Conservation (phyloP, 192 early-diverging fungal species). For the Phlyctochytrium planicorne region DNA sequence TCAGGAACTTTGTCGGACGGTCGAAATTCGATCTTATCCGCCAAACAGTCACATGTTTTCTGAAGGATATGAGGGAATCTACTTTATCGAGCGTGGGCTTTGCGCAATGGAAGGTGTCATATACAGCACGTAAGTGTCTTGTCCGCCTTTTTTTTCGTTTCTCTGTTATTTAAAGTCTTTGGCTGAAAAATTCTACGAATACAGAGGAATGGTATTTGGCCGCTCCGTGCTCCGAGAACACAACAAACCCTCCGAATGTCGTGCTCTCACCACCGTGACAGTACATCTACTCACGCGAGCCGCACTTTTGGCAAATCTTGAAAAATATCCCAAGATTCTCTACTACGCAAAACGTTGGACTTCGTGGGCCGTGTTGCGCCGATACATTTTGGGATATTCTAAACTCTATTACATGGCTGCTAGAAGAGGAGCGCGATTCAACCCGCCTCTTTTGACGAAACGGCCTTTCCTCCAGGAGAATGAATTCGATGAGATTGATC, state of each 20-base stretch:
- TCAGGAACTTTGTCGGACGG: slow-evolving; percentile 48
- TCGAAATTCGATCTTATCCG: slow-evolving; percentile 37
- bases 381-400: slow-evolving; percentile 46
- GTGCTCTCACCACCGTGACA: slow-evolving; percentile 45
- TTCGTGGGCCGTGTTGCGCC: slow-evolving; percentile 44
- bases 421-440: slow-evolving; percentile 39
- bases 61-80: slow-evolving; percentile 54
- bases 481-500: slow-evolving; percentile 53
- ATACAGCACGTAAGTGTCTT: slow-evolving; percentile 41
- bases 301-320: slow-evolving; percentile 30
- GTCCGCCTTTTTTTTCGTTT: background rate
- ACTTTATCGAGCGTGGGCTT: slow-evolving; percentile 45
- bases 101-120: slow-evolving; percentile 47
- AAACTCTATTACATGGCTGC: slow-evolving; percentile 48
- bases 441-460: slow-evolving; percentile 40
- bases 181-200: background rate
- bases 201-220: slow-evolving; percentile 45
- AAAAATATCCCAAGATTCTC: slow-evolving; percentile 44
- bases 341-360: slow-evolving; percentile 58
- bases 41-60: slow-evolving; percentile 45
- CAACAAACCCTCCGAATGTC: slow-evolving; percentile 43
- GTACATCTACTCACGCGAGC: slow-evolving; percentile 30
- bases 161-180: background rate
- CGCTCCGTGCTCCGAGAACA: slow-evolving; percentile 43
- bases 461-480: slow-evolving; percentile 41